Conservation (phyloP, 2,329 filamentous ascomycete species). For the Verticillium nonalfalfae region DNA sequence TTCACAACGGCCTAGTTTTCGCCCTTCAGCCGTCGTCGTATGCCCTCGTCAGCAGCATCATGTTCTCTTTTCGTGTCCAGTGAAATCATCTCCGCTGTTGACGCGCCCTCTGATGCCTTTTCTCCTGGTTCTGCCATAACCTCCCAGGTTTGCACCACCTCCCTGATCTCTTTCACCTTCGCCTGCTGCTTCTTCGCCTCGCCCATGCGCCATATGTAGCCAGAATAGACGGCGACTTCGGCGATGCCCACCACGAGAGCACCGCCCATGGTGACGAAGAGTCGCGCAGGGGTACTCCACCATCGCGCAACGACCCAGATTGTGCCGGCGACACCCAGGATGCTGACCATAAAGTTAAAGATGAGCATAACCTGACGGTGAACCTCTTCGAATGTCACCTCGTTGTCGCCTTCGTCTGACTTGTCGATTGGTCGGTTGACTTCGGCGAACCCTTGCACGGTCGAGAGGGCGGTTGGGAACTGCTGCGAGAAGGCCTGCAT, state of each 20-base stretch:
- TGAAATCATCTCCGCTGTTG: not conserved
- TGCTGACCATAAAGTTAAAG: conserved; percentile 82
- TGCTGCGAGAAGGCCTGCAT: conserved; percentile 54
- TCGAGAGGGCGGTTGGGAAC: conserved; percentile 43
- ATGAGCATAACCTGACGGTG: conserved; percentile 80
- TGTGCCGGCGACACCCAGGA: conserved; percentile 70
- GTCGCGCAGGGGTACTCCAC: conserved; percentile 65
- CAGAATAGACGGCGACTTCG: conserved; percentile 71
- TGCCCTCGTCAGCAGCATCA: conserved; percentile 2
- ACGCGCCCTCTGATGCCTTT: conserved; percentile 15
- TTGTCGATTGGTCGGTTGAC: conserved; percentile 40
- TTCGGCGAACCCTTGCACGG: conserved; percentile 48
- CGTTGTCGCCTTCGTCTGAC: conserved; percentile 51
- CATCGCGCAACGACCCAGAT: conserved; percentile 73
- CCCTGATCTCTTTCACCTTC: conserved; percentile 56
- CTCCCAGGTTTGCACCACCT: conserved; percentile 69
- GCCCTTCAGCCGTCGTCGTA: conserved; percentile 6
- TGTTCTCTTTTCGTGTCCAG: conserved; percentile 1
- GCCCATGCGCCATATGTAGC: conserved; percentile 65
- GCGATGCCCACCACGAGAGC: conserved; percentile 65
- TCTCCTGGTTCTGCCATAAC: conserved; percentile 33
- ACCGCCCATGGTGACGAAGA: conserved; percentile 67
- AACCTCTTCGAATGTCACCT: conserved; percentile 64
- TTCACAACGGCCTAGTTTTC: not conserved
- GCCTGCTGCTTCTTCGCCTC: conserved; percentile 61